Base-by-base conservation (phyloP, 306 rosid species). In the Fragaria vesca region DNA sequence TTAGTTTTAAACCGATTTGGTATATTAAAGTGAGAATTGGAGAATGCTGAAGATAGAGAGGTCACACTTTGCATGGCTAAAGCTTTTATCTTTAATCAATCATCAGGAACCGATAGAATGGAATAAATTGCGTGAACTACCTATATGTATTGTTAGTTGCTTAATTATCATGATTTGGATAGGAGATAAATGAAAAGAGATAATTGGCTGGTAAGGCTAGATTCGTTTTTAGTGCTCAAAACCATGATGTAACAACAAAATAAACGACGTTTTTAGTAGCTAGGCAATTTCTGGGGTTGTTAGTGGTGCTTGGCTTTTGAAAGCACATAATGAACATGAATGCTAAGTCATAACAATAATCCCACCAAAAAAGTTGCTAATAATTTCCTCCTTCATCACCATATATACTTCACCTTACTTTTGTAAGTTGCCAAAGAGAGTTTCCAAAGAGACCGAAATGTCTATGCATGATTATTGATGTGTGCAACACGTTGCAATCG, bases 1-100 rank as follows among this genome's bases (percentile, higher is more conserved):
- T 21, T n/a, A 36, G 16, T 57, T 20, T 40, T 36, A 51, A 50
- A 71, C 43, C 8, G 43, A n/a, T 55, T 28, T 30, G 2, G 62
- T n/a, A 55, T 28, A n/a, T 57, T 57, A 5, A 57, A 57, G 26
- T 8, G 28, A n/a, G 11, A 57, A 57, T 57, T 57, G 66, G 24
- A 52, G 24, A 54, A 5, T 54, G 60, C 26, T 52, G 24, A 52
- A 52, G 24, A 52, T 17, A 18, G 60, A 20, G 62, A 61, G 66
- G 66, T 61, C 1, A 32, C 38, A 26, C 66, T 72, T 79, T 79
- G 75, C 66, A 66, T 75, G 76, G 66, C 28, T 48, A 32, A 3
- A 20, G n/a, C 30, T 30, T 32, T 21, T 45, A 61, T 70, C 60
- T 26, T 26, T 4, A 12, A 58, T 24, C 55, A 57, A 48, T 47